Evolutionary conservation across 2,329 filamentous ascomycete genomes (phyloP).

Genomic region (Lachnellula subtilissima): DNA sequence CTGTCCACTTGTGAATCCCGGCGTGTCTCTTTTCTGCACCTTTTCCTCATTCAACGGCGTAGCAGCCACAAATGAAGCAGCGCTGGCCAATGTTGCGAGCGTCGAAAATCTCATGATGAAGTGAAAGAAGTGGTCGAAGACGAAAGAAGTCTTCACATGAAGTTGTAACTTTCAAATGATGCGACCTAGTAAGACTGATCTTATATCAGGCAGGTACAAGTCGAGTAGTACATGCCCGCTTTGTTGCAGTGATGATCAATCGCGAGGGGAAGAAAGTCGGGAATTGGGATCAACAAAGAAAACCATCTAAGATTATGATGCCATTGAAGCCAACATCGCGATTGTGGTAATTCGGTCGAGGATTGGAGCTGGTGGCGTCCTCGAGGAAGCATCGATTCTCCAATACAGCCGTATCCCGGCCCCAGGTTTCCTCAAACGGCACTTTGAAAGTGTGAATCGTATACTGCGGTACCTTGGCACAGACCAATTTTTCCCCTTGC

Average conservation of each 20-base stretch:
- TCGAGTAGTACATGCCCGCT: background rate
- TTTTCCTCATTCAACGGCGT: background rate
- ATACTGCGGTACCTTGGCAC: no score
- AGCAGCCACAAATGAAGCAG: background rate
- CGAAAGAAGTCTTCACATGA: background rate
- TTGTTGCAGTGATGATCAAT: background rate
- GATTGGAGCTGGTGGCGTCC: no score
- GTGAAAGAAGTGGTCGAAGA: background rate
- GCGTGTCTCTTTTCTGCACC: background rate
- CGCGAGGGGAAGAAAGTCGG: background rate
- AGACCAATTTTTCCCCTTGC: no score
- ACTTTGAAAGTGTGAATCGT: no score
- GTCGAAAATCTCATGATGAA: background rate
- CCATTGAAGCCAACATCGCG: slow-evolving; percentile 1
- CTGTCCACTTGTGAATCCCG: slow-evolving; percentile 46
- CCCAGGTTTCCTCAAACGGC: no score
- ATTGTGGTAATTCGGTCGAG: background rate
- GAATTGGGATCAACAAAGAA: background rate
- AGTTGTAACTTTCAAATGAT: background rate
- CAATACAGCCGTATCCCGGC: no score
- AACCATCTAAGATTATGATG: background rate
- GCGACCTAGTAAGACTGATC: background rate
- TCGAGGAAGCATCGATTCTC: no score
- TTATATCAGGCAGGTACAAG: background rate
- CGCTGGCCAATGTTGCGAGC: background rate